Base-by-base conservation (phyloP, 352 stramenopile genomes). In the Plasmopara viticola region DNA sequence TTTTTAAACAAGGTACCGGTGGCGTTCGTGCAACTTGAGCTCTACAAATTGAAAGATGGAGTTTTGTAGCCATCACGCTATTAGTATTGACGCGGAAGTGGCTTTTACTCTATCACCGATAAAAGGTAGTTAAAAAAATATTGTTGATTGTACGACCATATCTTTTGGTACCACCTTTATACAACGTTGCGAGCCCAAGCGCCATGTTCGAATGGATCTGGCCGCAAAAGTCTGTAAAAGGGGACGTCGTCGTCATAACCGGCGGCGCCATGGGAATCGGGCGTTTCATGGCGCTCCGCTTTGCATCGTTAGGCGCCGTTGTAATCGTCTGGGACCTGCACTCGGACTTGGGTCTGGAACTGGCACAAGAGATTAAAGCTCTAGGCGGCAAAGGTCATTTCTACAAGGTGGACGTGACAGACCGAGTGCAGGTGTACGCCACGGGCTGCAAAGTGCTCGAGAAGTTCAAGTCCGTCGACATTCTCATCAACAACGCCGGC, bases 181-280 rank as follows among this genome's bases (percentile, higher is more conserved):
- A 25, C 20, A 25, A 25, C 20, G 20, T 25, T 25, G 1, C 1
- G 20, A 25, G 3, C 3, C 20, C 20, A 25, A 25, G 20, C 20
- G 39, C 9, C 34, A 72, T 75, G 63, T 61, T 75, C 20, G 40
- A 51, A 25, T 75, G 66, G 66, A 62, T 73, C 37, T 73, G 57
- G 60, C 64, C 58, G 30, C 58, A 70, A 38, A 82, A 82, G 30
- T 67, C 69, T 17, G 72, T 83, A 33, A 63, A 66, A 40, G 69
- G 59, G n/a, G 46, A 80, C 17, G 64, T 84, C 20, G 68, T 84
- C 47, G 64, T 84, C 41, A 60, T 84, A 60, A 80, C 72, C 5
- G 72, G 72, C 17, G 72, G 72, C 18, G 72, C 67, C 47, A 84
- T 80, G 70, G 72, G 72, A 3, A 61, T 84, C 25, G 68, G 69